phyloP scores from a whole-genome alignment of 1,284 basidiomycete species.

The Ceratobasidium sp. region DNA sequence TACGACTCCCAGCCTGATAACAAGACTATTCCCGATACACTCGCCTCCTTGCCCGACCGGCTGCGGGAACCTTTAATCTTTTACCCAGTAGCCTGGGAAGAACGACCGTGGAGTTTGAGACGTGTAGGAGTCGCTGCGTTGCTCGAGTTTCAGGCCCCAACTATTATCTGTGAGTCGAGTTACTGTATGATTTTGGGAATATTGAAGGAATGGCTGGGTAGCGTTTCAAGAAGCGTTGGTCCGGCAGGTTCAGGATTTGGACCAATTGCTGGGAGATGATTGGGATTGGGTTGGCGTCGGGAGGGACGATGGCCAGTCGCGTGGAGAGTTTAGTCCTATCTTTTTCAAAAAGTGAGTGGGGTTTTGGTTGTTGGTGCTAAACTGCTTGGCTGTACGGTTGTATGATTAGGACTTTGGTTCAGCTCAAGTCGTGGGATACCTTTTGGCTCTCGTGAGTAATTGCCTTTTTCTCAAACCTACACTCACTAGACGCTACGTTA shows the following conservation, averaged over 20 bases:
- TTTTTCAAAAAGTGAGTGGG: conserved; percentile 67
- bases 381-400: neutral
- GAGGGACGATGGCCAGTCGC: conserved; percentile 68
- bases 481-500: neutral
- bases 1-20: conserved; percentile 67
- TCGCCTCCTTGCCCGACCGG: conserved; percentile 62
- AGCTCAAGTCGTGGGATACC: conserved; percentile 62
- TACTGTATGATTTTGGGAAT: conserved; percentile 37
- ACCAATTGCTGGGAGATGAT: conserved; percentile 66
- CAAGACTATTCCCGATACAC: conserved; percentile 63
- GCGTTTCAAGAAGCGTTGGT: conserved; percentile 73
- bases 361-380: conserved; percentile 25
- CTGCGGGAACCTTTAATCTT: conserved; percentile 57
- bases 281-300: conserved; percentile 74
- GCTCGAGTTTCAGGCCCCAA: conserved; percentile 59
- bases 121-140: conserved; percentile 64
- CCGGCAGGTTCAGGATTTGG: conserved; percentile 71
- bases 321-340: conserved; percentile 74
- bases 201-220: conserved; percentile 52
- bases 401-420: conserved; percentile 51
- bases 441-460: conserved; percentile 69
- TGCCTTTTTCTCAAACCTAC: neutral
- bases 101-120: conserved; percentile 67
- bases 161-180: conserved; percentile 58
- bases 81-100: conserved; percentile 55